Evolutionary conservation across 768 basidiomycete species (phyloP).

Genomic region (Coprinellus aureogranulatus): DNA sequence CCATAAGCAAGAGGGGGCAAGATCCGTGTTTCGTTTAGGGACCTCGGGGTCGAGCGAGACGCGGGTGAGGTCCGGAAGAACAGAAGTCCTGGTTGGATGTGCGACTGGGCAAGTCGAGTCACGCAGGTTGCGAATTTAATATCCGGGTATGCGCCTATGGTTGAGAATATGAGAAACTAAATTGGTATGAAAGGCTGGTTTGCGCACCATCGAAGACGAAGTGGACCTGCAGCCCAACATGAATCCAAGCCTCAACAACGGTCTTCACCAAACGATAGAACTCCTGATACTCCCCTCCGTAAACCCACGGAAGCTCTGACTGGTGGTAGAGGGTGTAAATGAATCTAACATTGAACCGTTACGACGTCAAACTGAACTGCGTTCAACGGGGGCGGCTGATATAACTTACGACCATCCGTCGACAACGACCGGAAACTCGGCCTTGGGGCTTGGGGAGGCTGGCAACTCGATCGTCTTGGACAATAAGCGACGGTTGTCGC

Average conservation of each 20-base stretch:
- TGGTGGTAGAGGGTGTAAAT: slow-evolving; percentile 65
- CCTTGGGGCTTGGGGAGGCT: slow-evolving; percentile 13
- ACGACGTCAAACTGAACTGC: slow-evolving; percentile 10
- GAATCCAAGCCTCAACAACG: slow-evolving; percentile 66
- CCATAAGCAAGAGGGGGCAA: slow-evolving; percentile 66
- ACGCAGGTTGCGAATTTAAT: slow-evolving; percentile 70
- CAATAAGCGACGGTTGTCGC: slow-evolving; percentile 45
- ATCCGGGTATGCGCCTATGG: slow-evolving; percentile 63
- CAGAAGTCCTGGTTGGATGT: slow-evolving; percentile 60
- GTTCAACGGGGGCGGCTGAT: slow-evolving; percentile 7
- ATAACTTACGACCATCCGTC: slow-evolving; percentile 85
- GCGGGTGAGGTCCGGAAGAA: slow-evolving; percentile 77
- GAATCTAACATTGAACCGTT: slow-evolving; percentile 47
- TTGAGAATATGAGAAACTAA: slow-evolving; percentile 16
- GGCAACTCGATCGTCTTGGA: slow-evolving; percentile 30
- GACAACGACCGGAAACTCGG: slow-evolving; percentile 56
- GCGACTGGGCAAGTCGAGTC: slow-evolving; percentile 54
- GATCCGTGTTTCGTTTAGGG: slow-evolving; percentile 70
- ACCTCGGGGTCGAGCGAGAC: slow-evolving; percentile 64
- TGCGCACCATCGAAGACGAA: slow-evolving; percentile 82
- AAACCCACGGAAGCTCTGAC: slow-evolving; percentile 75
- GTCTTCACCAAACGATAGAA: slow-evolving; percentile 48
- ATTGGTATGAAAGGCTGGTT: slow-evolving; percentile 4
- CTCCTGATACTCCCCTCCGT: slow-evolving; percentile 74
- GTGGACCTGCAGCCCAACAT: slow-evolving; percentile 58